Percentiles rank a stretch among this genome's conserved stretches.
Conservation (phyloP, 2,329 filamentous ascomycete species). For the Ambrosiella cleistominuta region DNA sequence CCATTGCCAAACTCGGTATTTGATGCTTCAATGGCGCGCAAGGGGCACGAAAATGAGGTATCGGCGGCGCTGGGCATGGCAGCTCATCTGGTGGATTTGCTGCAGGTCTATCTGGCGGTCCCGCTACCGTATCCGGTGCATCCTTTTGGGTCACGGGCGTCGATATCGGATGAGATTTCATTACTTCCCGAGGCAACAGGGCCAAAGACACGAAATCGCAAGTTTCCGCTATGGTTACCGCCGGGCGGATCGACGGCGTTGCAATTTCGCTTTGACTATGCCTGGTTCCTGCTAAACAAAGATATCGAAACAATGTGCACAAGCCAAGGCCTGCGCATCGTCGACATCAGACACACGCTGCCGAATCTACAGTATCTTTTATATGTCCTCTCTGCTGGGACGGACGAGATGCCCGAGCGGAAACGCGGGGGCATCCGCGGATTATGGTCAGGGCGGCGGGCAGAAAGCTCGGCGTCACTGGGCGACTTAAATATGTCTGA, state of each 20-base stretch:
- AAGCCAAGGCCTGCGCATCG: constrained; percentile 54
- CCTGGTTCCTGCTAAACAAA: constrained; percentile 91
- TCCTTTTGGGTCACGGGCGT: constrained; percentile 54
- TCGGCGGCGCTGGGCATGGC: constrained; percentile 71
- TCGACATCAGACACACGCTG: constrained; percentile 81
- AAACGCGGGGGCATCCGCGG: constrained; percentile 46
- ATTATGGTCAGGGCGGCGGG: constrained; percentile 22
- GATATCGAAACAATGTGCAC: constrained; percentile 58
- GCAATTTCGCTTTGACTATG: constrained; percentile 88
- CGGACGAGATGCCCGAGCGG: constrained; percentile 40
- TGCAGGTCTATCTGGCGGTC: constrained; percentile 68
- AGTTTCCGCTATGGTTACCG: constrained; percentile 62
- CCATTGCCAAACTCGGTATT: constrained; percentile 67
- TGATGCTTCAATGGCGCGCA: constrained; percentile 29
- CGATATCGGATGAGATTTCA: constrained; percentile 59
- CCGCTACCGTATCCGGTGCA: constrained; percentile 67
- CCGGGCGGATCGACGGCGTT: constrained; percentile 45
- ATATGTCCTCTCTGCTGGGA: constrained; percentile 73
- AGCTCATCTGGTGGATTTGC: constrained; percentile 52
- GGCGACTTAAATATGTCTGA: not conserved
- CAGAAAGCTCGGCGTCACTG: not conserved
- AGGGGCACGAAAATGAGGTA: constrained; percentile 45
- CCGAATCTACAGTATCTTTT: constrained; percentile 88
- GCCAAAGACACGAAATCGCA: constrained; percentile 32
- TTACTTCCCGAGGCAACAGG: constrained; percentile 26